Percentiles rank a stretch among this genome's conserved stretches.
Conservation (phyloP, 2,329 filamentous ascomycete species). For the Epichloe amarillans region DNA sequence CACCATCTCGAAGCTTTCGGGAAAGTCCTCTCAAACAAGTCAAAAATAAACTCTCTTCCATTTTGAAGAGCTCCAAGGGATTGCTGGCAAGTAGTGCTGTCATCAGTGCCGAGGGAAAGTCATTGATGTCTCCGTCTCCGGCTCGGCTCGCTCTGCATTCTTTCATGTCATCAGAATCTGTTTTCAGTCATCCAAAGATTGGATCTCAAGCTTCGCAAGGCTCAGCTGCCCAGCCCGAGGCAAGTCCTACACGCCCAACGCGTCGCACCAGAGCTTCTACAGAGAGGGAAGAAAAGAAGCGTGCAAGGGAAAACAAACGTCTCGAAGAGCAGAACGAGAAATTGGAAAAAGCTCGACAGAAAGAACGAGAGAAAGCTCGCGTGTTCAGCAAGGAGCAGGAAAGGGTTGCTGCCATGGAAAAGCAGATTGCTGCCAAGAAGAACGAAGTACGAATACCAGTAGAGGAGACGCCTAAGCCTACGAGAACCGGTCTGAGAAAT, state of each 20-base stretch:
- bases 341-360: conserved; percentile 54
- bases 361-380: conserved; percentile 55
- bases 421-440: conserved; percentile 38
- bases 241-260: conserved; percentile 30
- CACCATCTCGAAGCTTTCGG: conserved; percentile 40
- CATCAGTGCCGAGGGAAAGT: conserved; percentile 50
- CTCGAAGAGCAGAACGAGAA: conserved; percentile 47
- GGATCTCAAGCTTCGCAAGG: conserved; percentile 11
- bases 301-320: conserved; percentile 50
- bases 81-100: conserved; percentile 67
- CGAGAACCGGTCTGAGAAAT: conserved; percentile 40
- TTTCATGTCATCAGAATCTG: conserved; percentile 35
- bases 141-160: conserved; percentile 30
- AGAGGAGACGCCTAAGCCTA: conserved; percentile 30
- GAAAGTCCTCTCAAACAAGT: conserved; percentile 84
- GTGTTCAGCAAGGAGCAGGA: conserved; percentile 46
- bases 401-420: conserved; percentile 38
- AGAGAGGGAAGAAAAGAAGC: conserved; percentile 51
- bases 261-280: conserved; percentile 44
- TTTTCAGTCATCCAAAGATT: conserved; percentile 18
- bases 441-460: conserved; percentile 31
- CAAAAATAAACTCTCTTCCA: conserved; percentile 84
- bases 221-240: conserved; percentile 8
- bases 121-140: conserved; percentile 40
- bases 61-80: conserved; percentile 75